Percentiles rank a stretch among this genome's conserved stretches.
Conservation (phyloP, 768 basidiomycete species). For the Mycena indigotica region DNA sequence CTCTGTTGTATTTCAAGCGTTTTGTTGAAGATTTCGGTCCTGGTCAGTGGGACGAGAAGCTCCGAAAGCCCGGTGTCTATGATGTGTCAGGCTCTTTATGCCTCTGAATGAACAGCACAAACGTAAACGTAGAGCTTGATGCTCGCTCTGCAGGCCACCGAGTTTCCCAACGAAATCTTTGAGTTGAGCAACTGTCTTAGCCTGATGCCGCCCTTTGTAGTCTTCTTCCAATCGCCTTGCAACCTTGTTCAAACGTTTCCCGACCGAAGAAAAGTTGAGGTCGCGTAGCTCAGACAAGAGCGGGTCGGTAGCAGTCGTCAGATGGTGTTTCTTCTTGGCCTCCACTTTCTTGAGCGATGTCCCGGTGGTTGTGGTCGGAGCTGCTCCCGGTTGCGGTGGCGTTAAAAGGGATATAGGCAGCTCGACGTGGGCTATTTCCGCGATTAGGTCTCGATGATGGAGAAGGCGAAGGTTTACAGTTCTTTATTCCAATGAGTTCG, state of each 20-base stretch:
- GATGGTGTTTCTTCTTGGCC: slow-evolving; percentile 86
- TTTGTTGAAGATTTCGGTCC: slow-evolving; percentile 86
- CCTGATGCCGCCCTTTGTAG: slow-evolving; percentile 86
- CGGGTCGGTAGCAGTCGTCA: slow-evolving; percentile 77
- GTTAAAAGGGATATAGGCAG: slow-evolving; percentile 71
- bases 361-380: slow-evolving; percentile 43
- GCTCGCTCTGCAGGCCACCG: slow-evolving; percentile 89
- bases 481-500: slow-evolving; percentile 86
- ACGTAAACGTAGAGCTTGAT: slow-evolving; percentile 89
- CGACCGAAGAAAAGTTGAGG: slow-evolving; percentile 89
- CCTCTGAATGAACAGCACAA: no score
- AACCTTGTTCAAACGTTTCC: slow-evolving; percentile 74
- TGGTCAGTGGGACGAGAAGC: slow-evolving; percentile 80
- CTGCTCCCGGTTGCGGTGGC: slow-evolving; percentile 52
- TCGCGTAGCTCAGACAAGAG: slow-evolving; percentile 85
- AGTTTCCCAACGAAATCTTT: slow-evolving; percentile 95
- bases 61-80: slow-evolving; percentile 95
- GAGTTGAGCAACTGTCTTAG: slow-evolving; percentile 89
- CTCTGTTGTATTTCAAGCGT: slow-evolving; percentile 96
- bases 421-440: slow-evolving; percentile 69
- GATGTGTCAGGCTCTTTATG: no score
- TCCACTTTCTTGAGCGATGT: slow-evolving; percentile 63
- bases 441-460: slow-evolving; percentile 4
- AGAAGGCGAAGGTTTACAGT: slow-evolving; percentile 58
- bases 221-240: slow-evolving; percentile 89